Evolutionary conservation across 129 eudicot species (phyloP), one percentile per base, ranked within the genome.

Genomic region (Flaveria ramosissima): DNA sequence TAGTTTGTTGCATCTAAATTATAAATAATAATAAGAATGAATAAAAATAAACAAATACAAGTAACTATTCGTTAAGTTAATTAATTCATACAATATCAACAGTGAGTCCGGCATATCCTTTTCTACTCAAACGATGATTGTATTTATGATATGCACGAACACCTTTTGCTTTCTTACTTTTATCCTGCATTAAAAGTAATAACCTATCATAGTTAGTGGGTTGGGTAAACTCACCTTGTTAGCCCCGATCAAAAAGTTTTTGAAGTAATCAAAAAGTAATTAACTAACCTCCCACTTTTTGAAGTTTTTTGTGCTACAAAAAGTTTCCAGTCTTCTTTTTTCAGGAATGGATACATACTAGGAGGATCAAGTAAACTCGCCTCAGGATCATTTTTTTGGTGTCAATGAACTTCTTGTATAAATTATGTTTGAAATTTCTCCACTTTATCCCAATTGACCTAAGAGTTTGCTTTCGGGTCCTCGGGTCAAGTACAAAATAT

Each of bases 251-350:
- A 10, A 47, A 2, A 23, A 23, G 24, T 23, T 23, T 23, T 23
- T 23, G 24, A 23, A 23, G 24, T 23, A 27, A 3, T 27, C 0
- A 27, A 27, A 27, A 27, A 27, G n/a, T 64, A 23, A 23, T 64
- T 64, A 64, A 64, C 47, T 1, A 64, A 64, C 48, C 70, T 64
- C 24, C 48, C 24, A 64, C 11, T 64, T 64, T 64, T 64, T 12
- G 48, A 32, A 64, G 21, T 15, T 32, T 9, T 64, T 27, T 64
- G 30, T 30, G 70, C 32, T 32, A 64, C 24, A 64, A 64, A 64
- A 64, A 32, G 21, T 64, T 64, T 64, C 48, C 21, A 15, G 47
- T 46, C 52, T 9, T 64, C 70, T 2, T 64, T 15, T 64, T 64
- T 32, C 3, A 46, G 3, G 67, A 6, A 26, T 13, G 67, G 67